These are phyloP conservation scores for Gracilaria caudata DNA, from an alignment of 23 red algal species.

Conservation along the genomic window DNA sequence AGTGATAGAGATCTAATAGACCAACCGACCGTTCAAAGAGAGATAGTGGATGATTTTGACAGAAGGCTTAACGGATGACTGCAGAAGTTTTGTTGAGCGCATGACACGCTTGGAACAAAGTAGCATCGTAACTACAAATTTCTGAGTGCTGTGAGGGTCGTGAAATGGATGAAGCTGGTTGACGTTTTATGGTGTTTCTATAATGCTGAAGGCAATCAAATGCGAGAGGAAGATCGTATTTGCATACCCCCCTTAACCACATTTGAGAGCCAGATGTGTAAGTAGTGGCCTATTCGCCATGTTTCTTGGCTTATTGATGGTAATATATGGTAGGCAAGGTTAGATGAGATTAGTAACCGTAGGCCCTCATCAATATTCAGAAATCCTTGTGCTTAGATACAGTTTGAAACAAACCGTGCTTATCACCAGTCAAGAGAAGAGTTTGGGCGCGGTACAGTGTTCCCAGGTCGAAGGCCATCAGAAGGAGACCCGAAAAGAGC, in stretches of 20 bases:
- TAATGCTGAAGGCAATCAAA: neutral
- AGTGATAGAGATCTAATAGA: constrained; percentile 67
- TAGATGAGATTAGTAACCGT: neutral
- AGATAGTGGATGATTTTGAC: constrained; percentile 78
- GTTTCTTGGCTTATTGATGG: neutral
- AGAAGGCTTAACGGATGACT: constrained; percentile 56
- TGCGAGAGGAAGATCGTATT: neutral
- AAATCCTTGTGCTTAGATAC: neutral
- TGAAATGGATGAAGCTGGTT: too few relatives aligned
- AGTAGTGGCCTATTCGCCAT: neutral
- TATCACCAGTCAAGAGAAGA: neutral
- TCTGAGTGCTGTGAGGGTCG: too few relatives aligned
- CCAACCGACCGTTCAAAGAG: constrained; percentile 57
- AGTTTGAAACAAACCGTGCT: neutral
- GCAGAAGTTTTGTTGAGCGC: too few relatives aligned
- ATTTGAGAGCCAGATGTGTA: neutral
- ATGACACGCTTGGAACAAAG: too few relatives aligned
- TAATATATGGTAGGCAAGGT: neutral
- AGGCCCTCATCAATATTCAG: neutral
- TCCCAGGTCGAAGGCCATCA: neutral
- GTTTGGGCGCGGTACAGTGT: too few relatives aligned
- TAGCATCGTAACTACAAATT: too few relatives aligned
- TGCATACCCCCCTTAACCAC: neutral
- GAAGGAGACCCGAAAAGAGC: too few relatives aligned
- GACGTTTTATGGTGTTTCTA: neutral